Base-by-base conservation (phyloP, 257 asterid genomes). In the Paraleonurus japonicus region DNA sequence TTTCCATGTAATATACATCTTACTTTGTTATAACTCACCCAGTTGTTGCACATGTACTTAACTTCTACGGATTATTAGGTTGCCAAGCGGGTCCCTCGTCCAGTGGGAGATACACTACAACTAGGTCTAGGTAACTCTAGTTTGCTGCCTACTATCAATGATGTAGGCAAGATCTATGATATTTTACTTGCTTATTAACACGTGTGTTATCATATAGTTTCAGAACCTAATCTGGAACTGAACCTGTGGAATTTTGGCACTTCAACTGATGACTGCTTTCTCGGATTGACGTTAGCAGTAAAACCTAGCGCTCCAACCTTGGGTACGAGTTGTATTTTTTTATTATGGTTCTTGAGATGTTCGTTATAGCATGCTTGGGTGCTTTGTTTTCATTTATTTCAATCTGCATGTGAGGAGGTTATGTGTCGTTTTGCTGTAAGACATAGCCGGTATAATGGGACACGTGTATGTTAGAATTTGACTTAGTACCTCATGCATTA, bases 191-290 rank as follows among this genome's bases (percentile, higher is more conserved):
- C 41, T 22, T 59, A 16, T 48, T 35, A 11, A 39, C 24, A 43
- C 65, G 57, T 69, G 50, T 79, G 78, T 43, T 43, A 12, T 48
- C 9, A n/a, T 48, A 7, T 83, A 92, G 98, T 90, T 63, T 72
- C 92, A 71, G 85, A 82, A 76, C 98, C 98, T 60, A 93, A 93
- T 84, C 98, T 93, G 81, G 98, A 93, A 74, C 90, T 93, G 86
- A 90, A 85, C 89, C 92, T 93, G 68, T 88, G 98, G 95, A 85
- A 87, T 86, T 93, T 86, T 70, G 93, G 92, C 66, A 60, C 85
- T 67, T 69, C 86, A 75, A 66, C 39, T 39, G 96, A 93, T 76
- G 96, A 89, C 76, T 91, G 97, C 78, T 90, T 82, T 84, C 98
- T 93, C 78, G 97, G 95, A 70, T 84, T 93, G 92, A 87, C 97